A percentile compares a stretch with the other conserved stretches of the same genome.
phyloP scores from a whole-genome alignment of 805 yeast species.

The Candida adriatica region DNA sequence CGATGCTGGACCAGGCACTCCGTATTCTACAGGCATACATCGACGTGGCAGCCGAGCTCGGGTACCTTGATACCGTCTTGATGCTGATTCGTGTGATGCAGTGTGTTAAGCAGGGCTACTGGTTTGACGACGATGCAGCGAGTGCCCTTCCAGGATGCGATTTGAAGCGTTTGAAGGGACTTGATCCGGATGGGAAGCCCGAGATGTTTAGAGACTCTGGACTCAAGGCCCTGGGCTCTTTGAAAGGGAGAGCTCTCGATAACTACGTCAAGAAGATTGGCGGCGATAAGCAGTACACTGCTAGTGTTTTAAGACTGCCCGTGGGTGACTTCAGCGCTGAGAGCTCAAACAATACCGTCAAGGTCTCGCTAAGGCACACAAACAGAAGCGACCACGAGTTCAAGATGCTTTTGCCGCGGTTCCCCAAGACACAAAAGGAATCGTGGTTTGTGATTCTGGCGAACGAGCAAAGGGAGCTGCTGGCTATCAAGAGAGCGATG shows the following conservation, averaged over 20 bases:
- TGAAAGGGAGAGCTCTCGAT: constrained; percentile 33
- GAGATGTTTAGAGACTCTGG: constrained; percentile 6
- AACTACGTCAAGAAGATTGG: constrained; percentile 27
- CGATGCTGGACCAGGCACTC: constrained; percentile 88
- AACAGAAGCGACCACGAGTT: constrained; percentile 59
- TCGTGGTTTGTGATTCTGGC: constrained; percentile 78
- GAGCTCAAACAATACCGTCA: constrained; percentile 34
- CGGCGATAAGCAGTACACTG: constrained; percentile 44
- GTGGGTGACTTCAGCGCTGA: constrained; percentile 38
- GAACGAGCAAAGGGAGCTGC: constrained; percentile 46
- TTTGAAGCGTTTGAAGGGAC: constrained; percentile 15
- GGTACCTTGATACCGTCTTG: constrained; percentile 56
- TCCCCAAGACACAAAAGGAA: constrained; percentile 88
- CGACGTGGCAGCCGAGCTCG: constrained; percentile 83
- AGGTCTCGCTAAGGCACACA: constrained; percentile 46
- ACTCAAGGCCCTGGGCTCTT: constrained; percentile 15
- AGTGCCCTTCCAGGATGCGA: constrained; percentile 25
- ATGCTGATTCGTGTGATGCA: constrained; percentile 67
- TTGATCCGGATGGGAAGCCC: constrained; percentile 16
- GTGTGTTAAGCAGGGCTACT: constrained; percentile 79
- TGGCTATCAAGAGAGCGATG: constrained; percentile 68
- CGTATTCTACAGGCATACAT: constrained; percentile 91
- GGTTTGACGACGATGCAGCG: constrained; percentile 77
- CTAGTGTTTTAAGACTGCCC: constrained; percentile 54
- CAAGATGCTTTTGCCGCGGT: constrained; percentile 67